Conservation (phyloP, 2,329 filamentous ascomycete genomes). For the Talaromyces rugulosus region DNA sequence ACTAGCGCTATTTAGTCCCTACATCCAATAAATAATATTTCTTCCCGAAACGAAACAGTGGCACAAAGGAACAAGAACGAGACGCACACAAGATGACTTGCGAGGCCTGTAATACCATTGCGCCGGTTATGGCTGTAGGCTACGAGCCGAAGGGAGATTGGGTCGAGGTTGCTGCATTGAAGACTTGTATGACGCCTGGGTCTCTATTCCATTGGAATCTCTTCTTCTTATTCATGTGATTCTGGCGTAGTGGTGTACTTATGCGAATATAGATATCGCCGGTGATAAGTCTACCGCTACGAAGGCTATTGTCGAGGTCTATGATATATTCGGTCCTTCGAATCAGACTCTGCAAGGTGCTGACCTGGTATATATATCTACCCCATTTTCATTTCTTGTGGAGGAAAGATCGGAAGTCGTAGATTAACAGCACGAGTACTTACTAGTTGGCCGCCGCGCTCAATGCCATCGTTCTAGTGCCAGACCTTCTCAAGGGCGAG, state of each 20-base stretch:
- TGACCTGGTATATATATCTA: constrained; percentile 47
- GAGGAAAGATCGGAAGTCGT: constrained; percentile 55
- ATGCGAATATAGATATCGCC: not conserved
- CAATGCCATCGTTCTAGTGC: constrained; percentile 34
- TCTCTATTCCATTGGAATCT: not conserved
- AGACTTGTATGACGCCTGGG: not conserved
- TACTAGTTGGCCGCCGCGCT: not conserved
- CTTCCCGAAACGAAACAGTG: no score
- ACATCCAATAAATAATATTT: no score
- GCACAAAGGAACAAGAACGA: no score
- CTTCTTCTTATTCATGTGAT: not conserved
- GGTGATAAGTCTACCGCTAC: constrained; percentile 32
- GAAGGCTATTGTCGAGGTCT: constrained; percentile 48
- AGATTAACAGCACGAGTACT: not conserved
- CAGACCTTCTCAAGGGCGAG: constrained; percentile 44
- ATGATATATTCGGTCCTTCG: constrained; percentile 62
- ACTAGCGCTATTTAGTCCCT: no score
- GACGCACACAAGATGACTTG: not conserved
- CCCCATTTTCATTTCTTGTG: constrained; percentile 24
- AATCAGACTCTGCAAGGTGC: constrained; percentile 61
- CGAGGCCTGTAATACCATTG: not conserved
- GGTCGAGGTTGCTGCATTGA: not conserved
- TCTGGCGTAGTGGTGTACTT: not conserved
- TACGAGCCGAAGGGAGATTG: not conserved
- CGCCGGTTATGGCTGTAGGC: not conserved